phyloP scores from a whole-genome alignment of 306 rosid genomes.

The Rosa rugosa region DNA sequence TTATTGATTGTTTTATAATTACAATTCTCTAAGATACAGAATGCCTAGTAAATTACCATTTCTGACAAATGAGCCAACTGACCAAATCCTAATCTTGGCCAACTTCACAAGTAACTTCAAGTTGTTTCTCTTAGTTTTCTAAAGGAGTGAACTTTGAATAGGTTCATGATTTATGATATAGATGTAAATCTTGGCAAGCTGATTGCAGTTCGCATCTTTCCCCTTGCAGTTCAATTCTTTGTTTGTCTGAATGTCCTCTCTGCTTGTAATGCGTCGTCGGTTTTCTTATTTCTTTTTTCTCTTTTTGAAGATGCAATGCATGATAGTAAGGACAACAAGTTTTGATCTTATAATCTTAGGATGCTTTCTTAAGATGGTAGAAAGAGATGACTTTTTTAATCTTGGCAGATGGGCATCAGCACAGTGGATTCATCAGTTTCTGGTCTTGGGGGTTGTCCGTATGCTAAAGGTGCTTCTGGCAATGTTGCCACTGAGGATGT shows the following conservation, averaged over 20 bases:
- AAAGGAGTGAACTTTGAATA: not conserved
- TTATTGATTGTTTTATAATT: not conserved
- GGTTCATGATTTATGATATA: not conserved
- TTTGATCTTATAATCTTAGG: not conserved
- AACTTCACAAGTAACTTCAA: not conserved
- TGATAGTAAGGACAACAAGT: not conserved
- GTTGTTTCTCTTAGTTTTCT: not conserved
- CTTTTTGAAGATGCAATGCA: not conserved
- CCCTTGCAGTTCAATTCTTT: not conserved
- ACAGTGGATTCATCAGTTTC: constrained; percentile 86
- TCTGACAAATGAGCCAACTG: no score
- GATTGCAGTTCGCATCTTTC: not conserved
- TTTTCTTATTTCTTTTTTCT: not conserved
- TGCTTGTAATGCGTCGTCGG: not conserved
- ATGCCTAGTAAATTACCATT: not conserved
- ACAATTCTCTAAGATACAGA: not conserved
- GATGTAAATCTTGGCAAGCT: not conserved
- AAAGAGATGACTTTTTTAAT: constrained; percentile 9
- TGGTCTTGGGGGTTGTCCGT: constrained; percentile 97
- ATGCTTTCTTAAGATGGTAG: not conserved
- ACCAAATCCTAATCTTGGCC: not conserved
- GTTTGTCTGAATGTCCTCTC: not conserved
- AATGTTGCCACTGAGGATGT: constrained; percentile 96
- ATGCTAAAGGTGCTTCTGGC: constrained; percentile 92
- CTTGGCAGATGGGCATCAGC: constrained; percentile 60